phyloP scores from a whole-genome alignment of 768 basidiomycete genomes.

The Boletales sp. region DNA sequence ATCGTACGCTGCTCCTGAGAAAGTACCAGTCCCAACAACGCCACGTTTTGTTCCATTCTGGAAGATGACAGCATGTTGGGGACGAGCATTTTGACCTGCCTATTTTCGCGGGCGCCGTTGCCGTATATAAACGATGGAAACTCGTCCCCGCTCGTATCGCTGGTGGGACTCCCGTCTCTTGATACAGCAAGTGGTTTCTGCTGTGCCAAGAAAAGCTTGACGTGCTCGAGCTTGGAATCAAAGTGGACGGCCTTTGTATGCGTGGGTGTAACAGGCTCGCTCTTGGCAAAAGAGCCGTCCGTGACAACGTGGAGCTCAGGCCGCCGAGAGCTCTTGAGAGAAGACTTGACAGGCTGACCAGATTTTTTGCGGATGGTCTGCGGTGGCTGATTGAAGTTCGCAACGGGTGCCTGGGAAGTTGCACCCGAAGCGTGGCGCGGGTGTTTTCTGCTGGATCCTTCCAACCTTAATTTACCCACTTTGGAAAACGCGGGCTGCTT shows the following conservation, averaged over 20 bases:
- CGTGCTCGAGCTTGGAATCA: slow-evolving; percentile 85
- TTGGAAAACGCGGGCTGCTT: slow-evolving; percentile 17
- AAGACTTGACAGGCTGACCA: slow-evolving; percentile 89
- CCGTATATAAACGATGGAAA: slow-evolving; percentile 70
- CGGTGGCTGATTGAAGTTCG: slow-evolving; percentile 5
- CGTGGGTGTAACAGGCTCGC: slow-evolving; percentile 79
- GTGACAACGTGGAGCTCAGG: slow-evolving; percentile 53
- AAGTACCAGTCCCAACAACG: slow-evolving; percentile 54
- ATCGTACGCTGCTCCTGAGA: slow-evolving; percentile 52
- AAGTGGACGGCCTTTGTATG: slow-evolving; percentile 88
- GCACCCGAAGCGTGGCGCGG: slow-evolving; percentile 25
- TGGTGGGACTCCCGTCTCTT: slow-evolving; percentile 84
- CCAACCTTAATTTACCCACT: slow-evolving; percentile 23
- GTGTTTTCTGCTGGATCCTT: slow-evolving; percentile 18
- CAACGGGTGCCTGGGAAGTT: background rate
- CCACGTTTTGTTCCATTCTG: slow-evolving; percentile 42
- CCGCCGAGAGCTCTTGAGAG: slow-evolving; percentile 72
- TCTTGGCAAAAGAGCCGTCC: slow-evolving; percentile 48
- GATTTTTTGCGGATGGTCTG: slow-evolving; percentile 83
- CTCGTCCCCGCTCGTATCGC: slow-evolving; percentile 79
- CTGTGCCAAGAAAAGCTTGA: slow-evolving; percentile 91
- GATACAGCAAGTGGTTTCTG: slow-evolving; percentile 95
- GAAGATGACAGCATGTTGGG: slow-evolving; percentile 60
- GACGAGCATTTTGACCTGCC: slow-evolving; percentile 54
- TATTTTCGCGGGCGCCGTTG: slow-evolving; percentile 30